These are phyloP conservation scores for Pilatotrama ljubarskyi DNA, from an alignment of 768 basidiomycete species.

Conservation along the genomic window DNA sequence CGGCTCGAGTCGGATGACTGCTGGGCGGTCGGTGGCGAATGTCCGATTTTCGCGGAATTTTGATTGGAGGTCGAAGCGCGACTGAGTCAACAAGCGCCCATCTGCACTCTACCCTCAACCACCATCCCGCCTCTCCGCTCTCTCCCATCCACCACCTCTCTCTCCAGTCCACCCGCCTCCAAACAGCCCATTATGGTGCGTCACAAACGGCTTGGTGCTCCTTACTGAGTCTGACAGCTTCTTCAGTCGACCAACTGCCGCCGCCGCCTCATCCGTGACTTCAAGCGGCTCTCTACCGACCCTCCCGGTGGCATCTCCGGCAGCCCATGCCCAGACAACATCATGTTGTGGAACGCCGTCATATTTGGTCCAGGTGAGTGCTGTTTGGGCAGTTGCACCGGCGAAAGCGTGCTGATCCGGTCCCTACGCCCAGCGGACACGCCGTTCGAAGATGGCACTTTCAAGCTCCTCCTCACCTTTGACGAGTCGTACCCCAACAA, in stretches of 20 bases:
- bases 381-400: background rate
- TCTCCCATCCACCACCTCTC: background rate
- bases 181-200: background rate
- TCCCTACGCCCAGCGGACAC: conserved; percentile 72
- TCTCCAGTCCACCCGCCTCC: background rate
- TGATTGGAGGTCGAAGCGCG: background rate
- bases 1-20: too few relatives aligned
- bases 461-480: conserved; percentile 93
- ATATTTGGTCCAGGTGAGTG: conserved; percentile 94
- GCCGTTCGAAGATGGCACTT: conserved; percentile 98
- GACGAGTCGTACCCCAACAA: conserved; percentile 99
- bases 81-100: conserved; percentile 4
- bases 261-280: conserved; percentile 95
- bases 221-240: background rate
- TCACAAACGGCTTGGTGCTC: background rate
- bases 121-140: background rate
- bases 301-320: conserved; percentile 97
- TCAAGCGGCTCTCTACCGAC: conserved; percentile 92
- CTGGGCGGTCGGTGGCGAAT: background rate
- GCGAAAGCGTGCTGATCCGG: conserved; percentile 1
- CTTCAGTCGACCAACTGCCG: conserved; percentile 88
- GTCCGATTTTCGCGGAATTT: too few relatives aligned
- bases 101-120: conserved; percentile 11
- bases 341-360: conserved; percentile 99
- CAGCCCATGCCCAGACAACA: conserved; percentile 96